Percentiles rank a stretch among this genome's conserved stretches.
Conservation (phyloP, 371 early-diverging fungal species). For the Zopfochytrium polystomum region DNA sequence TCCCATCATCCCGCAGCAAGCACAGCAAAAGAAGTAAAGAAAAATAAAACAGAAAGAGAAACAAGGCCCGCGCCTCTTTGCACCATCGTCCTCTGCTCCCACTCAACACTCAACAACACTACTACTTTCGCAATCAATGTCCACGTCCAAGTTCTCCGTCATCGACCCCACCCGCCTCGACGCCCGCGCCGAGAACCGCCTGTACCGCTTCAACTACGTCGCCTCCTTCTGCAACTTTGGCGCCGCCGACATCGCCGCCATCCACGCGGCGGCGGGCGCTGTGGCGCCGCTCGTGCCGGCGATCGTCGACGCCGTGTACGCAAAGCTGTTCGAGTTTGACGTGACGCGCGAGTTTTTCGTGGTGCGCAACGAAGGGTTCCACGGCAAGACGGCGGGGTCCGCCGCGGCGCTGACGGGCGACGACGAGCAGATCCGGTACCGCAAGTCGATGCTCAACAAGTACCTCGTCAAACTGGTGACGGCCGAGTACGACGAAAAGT, state of each 20-base stretch:
- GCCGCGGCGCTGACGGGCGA: too few species aligned
- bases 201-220: conserved; percentile 72
- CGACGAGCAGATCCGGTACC: conserved; percentile 74
- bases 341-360: conserved; percentile 49
- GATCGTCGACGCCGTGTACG: conserved; percentile 58
- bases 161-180: conserved; percentile 63
- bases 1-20: too few species aligned
- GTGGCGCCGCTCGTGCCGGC: conserved; percentile 71
- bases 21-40: too few species aligned
- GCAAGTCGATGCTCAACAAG: conserved; percentile 70
- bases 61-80: too few species aligned
- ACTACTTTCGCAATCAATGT: neutral
- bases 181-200: conserved; percentile 56
- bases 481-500: conserved; percentile 68
- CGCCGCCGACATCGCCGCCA: conserved; percentile 57
- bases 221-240: conserved; percentile 67
- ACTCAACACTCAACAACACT: too few species aligned
- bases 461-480: conserved; percentile 71
- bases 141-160: neutral
- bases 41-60: too few species aligned
- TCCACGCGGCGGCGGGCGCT: conserved; percentile 61
- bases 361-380: conserved; percentile 65
- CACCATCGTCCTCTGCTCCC: too few species aligned
- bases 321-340: conserved; percentile 37
- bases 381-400: conserved; percentile 49